Evolutionary conservation across 2,329 filamentous ascomycete species (phyloP).

Genomic region (Neofusicoccum ribis): DNA sequence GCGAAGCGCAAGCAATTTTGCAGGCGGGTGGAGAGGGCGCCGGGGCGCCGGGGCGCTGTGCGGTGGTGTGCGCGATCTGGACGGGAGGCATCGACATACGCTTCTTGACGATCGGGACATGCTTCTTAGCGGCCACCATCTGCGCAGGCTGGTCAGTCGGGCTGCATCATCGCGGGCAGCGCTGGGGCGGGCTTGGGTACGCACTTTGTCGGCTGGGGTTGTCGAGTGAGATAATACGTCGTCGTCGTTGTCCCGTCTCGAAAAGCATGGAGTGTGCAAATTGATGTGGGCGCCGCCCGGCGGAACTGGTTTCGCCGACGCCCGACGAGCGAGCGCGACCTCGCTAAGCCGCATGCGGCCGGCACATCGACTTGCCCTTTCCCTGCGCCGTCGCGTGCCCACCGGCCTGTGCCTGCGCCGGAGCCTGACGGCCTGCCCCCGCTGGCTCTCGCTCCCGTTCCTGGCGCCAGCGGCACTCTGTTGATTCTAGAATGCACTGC

Average conservation of each 20-base stretch:
- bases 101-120: slow-evolving; percentile 99
- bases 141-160: slow-evolving; percentile 40
- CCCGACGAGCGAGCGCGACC: not conserved
- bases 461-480: not conserved
- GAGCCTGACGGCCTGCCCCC: not conserved
- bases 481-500: not conserved
- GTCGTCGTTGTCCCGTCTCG: slow-evolving; percentile 11
- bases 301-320: slow-evolving; percentile 11
- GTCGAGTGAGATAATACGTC: slow-evolving; percentile 28
- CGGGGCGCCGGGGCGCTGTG: slow-evolving; percentile 15
- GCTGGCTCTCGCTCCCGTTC: not conserved
- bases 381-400: not conserved
- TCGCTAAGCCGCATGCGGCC: slow-evolving; percentile 2
- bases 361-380: not conserved
- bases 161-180: slow-evolving; percentile 13
- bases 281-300: slow-evolving; percentile 14
- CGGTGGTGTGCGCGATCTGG: not conserved
- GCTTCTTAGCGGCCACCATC: slow-evolving; percentile 99
- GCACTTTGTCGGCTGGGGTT: slow-evolving; percentile 39
- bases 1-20: not conserved
- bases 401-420: not conserved
- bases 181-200: slow-evolving; percentile 22
- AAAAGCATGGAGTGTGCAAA: slow-evolving; percentile 15
- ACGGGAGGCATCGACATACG: slow-evolving; percentile 64
- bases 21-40: not conserved